Base-by-base conservation (phyloP, 1,139 yeast species). In the Lodderomyces oxycetoniae region DNA sequence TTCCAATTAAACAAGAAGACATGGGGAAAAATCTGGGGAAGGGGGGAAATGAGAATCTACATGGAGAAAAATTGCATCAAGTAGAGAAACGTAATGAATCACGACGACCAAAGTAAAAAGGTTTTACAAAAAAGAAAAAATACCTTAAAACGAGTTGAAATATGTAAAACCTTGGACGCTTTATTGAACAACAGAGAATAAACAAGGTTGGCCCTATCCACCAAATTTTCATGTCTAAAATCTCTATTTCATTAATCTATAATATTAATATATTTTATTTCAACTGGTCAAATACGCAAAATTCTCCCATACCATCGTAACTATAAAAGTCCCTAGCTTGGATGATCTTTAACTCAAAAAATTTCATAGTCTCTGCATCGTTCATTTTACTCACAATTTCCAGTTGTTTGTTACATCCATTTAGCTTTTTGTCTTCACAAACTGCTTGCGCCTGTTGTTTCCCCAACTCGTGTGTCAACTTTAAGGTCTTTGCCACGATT, bases 401-500 rank as follows among this genome's bases (percentile, higher is more conserved):
- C 12, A 30, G 33, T 4, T 27, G 26, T 9, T 17, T 30, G 22
- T 22, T 30, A 11, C n/a, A 4, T 5, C 21, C 14, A 4, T 12
- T 17, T n/a, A 3, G 16, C n/a, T 25, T 25, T 11, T 17, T 24
- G 13, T 17, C 27, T 10, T 9, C 13, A 8, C 13, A 6, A 14
- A 24, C 12, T 5, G 46, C 45, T 8, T 40, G 36, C 4, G 41
- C 47, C 15, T 32, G 37, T 32, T 41, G 38, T 21, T 41, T 33
- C 15, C 48, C 59, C 15, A 64, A 36, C 5, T 48, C 38, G 36
- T 59, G 63, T 1, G 80, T 74, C 15, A 67, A 49, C 10, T 47
- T 44, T 27, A 77, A 58, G 2, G 77, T 73, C 29, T 56, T 55
- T 15, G 64, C 55, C 71, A 77, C 71, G 10, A 74, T 63, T 3